These are phyloP conservation scores for Helicocarpus griseus DNA, from an alignment of 2,329 filamentous ascomycete species.

Conservation along the genomic window DNA sequence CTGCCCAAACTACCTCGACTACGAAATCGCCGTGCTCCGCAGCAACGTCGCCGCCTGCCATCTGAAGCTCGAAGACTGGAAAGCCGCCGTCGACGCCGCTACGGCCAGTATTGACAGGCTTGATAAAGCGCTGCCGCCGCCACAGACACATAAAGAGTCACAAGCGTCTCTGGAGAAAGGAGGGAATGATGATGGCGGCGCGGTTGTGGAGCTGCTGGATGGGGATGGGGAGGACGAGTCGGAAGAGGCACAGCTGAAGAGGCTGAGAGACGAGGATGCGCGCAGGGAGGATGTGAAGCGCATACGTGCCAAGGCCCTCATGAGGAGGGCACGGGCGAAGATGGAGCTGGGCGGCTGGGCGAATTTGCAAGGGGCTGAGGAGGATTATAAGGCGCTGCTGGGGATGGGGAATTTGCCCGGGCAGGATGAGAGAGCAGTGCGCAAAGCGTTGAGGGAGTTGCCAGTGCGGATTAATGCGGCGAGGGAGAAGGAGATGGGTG, in stretches of 20 bases:
- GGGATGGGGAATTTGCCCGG: slow-evolving; percentile 48
- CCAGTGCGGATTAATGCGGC: slow-evolving; percentile 63
- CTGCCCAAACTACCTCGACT: slow-evolving; percentile 77
- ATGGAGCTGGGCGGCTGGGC: slow-evolving; percentile 68
- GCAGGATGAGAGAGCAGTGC: slow-evolving; percentile 59
- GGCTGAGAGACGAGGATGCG: slow-evolving; percentile 36
- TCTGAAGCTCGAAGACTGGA: slow-evolving; percentile 76
- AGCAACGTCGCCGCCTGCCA: slow-evolving; percentile 88
- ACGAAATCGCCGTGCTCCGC: slow-evolving; percentile 75
- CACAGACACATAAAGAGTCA: slow-evolving; percentile 19
- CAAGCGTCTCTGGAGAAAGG: slow-evolving; percentile 17
- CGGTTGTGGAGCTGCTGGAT: slow-evolving; percentile 42
- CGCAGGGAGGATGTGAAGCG: slow-evolving; percentile 57
- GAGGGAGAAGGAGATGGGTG: slow-evolving; percentile 77
- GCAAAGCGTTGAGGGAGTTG: slow-evolving; percentile 54
- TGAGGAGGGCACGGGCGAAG: slow-evolving; percentile 66
- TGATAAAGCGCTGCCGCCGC: slow-evolving; percentile 48
- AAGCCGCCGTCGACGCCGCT: slow-evolving; percentile 65
- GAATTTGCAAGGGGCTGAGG: slow-evolving; percentile 64
- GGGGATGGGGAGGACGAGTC: slow-evolving; percentile 27
- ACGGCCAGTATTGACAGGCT: slow-evolving; percentile 63
- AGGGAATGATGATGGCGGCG: slow-evolving; percentile 11
- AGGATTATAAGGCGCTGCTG: slow-evolving; percentile 67
- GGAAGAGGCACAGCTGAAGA: slow-evolving; percentile 34
- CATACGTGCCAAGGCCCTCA: slow-evolving; percentile 72